Base-by-base conservation (phyloP, 2,329 filamentous ascomycete genomes). In the Blumeria graminis region DNA sequence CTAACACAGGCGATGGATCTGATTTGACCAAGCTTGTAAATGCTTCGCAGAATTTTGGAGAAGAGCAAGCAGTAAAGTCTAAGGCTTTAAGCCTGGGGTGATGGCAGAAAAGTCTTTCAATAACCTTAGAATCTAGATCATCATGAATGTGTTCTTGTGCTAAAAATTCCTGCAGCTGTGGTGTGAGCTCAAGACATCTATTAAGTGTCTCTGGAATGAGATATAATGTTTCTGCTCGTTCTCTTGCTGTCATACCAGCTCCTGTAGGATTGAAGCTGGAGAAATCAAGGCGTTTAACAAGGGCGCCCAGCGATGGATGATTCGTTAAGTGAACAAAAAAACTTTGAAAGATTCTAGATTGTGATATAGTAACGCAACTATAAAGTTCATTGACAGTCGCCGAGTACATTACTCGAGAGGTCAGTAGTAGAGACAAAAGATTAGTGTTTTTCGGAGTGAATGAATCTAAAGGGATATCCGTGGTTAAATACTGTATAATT, bases 201-300 rank as follows among this genome's bases (percentile, higher is more conserved):
- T 82, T 70, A 52, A 92, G 73, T 5, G 84, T 90, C 65, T 78
- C 76, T 13, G 82, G 74, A 18, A 85, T 90, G 63, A 92, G 68
- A 69, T 89, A 88, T 65, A 78, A 79, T 57, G 85, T 85, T 68
- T 84, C 76, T 22, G 77, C 75, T 58, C 86, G 81, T 74, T 87
- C 82, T 67, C 80, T 79, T 61, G 80, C 82, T 14, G 82, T 86
- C 59, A 78, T 77, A 65, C 88, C 87, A 60, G 87, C 74, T 56
- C 83, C 82, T 56, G 83, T 80, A 22, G 84, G 85, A 66, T 86
- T 89, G 69, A 89, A 89, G 71, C 89, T 85, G 60, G 84, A 88
- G 64, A 92, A 89, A 69, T 92, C 86, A 50, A 90, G 71, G 55
- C 86, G 81, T 57, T 83, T 80, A 48, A 90, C 84, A 63, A 89